Evolutionary conservation across 2,329 filamentous ascomycete genomes (phyloP), one percentile per base, ranked within the genome.

Genomic region (Alternaria tenuissima): DNA sequence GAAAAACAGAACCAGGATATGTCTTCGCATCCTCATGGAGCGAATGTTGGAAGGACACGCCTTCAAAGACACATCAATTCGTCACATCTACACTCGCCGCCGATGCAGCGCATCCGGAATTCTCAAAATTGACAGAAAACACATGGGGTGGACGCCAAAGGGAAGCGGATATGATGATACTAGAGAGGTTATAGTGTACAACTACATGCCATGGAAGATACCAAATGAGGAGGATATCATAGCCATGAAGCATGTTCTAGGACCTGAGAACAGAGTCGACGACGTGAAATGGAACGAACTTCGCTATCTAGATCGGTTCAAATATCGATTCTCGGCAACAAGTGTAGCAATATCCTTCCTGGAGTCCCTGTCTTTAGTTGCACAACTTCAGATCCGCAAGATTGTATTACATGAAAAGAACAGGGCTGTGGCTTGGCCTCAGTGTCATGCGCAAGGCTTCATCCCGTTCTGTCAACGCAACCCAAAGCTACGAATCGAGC

Each of bases 401-500:
- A 30, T 57, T 12, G 11, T 53, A 14, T 11, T 57, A 8, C 18
- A 30, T 11, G 48, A 57, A 36, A 9, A 53, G 28, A 20, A 16
- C 7, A 12, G 26, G n/a, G 41, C 42, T 4, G 43, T 48, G 8
- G 48, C 43, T 7, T 5, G 39, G 7, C 48, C 57, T 5, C 47
- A 56, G 12, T 52, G 46, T 12, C 61, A 65, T 41, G 61, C 14
- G n/a, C 47, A 41, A 24, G 63, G 57, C 4, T 38, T 65, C 2
- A 59, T 65, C 11, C 20, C 48, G 11, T 63, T 55, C 32, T 57
- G 54, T 30, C 24, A 30, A 32, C 44, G 55, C 11, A 65, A 65
- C 16, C 32, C 30, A 16, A n/a, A 24, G 1, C 52, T 65, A 4
- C 54, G 43, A 7, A 26, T 63, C 2, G 44, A 57, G 26, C 48